phyloP scores from a whole-genome alignment of 1,284 basidiomycete species.

The Ceratobasidium sp. region DNA sequence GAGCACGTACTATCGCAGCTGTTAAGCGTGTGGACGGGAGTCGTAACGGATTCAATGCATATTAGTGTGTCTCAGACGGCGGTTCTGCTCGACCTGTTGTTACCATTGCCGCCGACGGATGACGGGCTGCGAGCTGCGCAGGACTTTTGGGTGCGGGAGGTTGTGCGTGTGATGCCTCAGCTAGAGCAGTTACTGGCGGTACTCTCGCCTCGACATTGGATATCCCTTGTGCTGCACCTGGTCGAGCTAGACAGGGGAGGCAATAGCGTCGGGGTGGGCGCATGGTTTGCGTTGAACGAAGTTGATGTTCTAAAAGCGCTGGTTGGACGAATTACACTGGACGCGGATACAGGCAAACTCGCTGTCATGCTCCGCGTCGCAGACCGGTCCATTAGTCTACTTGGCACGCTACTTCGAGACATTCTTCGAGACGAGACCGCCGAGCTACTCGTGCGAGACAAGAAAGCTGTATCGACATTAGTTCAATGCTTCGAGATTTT shows the following conservation, averaged over 20 bases:
- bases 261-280: conserved; percentile 6
- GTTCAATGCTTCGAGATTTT: conserved; percentile 40
- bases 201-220: conserved; percentile 15
- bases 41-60: conserved; percentile 11
- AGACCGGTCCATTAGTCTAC: conserved; percentile 22
- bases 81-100: conserved; percentile 63
- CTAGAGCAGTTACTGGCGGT: conserved; percentile 48
- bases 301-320: not conserved
- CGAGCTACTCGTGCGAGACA: conserved; percentile 31
- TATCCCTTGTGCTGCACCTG: conserved; percentile 7
- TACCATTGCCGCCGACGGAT: conserved; percentile 58
- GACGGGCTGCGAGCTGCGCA: conserved; percentile 50
- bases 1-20: conserved; percentile 60
- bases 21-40: conserved; percentile 11
- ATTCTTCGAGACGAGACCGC: not conserved
- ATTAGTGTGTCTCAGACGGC: conserved; percentile 29
- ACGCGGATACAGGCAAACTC: conserved; percentile 22
- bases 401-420: conserved; percentile 1
- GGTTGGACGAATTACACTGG: conserved; percentile 14
- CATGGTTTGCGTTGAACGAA: conserved; percentile 30
- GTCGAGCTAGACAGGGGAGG: conserved; percentile 17
- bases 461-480: conserved; percentile 16
- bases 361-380: conserved; percentile 34
- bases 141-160: conserved; percentile 61
- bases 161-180: conserved; percentile 65